Base-by-base conservation (phyloP, 78 protist genomes). In the Thecamonas trahens region DNA sequence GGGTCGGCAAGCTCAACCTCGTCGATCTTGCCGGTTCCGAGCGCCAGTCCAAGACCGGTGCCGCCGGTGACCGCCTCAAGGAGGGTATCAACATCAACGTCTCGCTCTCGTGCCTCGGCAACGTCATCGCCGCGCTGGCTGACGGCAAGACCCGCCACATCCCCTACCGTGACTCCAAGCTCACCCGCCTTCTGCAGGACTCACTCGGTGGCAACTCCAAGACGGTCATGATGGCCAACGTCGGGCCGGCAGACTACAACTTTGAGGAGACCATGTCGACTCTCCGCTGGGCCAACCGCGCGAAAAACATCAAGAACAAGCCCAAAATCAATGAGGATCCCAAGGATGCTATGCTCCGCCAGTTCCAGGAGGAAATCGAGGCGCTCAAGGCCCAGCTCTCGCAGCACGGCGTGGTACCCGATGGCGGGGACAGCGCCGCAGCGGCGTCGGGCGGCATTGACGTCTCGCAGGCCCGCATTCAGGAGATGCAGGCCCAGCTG, bases 271-370 rank as follows among this genome's bases (percentile, higher is more conserved):
- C 86, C 32, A 13, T 79, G 40, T 31, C 71, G 22, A 85, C 94
- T 5, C 74, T 84, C 55, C 88, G 91, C 35, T 90, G 72, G 54
- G 89, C 90, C 7, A 79, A 82, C 76, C 76, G 89, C 18, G 95
- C 95, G 17, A 85, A 84, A 77, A 26, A 61, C 45, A 85, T 90
- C 80, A 85, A 90, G 80, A 90, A 90, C 87, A 82, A 85, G 76
- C 92, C 95, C 20, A 38, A 52, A 68, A 69, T 86, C 73, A 86
- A 91, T 66, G 88, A 85, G 61, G 95, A 91, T 76, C 95, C 95
- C 3, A 91, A 91, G 74, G 95, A 91, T 57, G 86, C 93, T 2
- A 57, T 83, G 76, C 44, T 90, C 40, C 70, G 80, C 20, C 77
- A 89, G 54, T 70, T 79, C 47, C 82, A 63, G 68, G 80, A 50